Evolutionary conservation across 2,329 filamentous ascomycete species (phyloP).

Genomic region (Venturia nashicola): DNA sequence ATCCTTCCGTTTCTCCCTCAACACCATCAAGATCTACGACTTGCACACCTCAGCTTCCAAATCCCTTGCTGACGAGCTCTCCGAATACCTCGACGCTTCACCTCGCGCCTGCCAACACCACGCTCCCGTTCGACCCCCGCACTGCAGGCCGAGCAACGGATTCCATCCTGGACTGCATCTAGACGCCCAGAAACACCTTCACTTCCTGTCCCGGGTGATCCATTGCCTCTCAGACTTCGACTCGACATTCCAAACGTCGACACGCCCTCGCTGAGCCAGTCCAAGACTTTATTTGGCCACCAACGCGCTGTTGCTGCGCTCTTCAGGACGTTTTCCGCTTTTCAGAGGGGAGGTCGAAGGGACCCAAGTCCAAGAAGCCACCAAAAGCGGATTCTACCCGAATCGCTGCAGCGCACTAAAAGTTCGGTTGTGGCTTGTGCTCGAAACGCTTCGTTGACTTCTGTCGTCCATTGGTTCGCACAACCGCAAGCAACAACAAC

Average conservation of each 20-base stretch:
- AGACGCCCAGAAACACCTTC: neutral
- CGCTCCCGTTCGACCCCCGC: neutral
- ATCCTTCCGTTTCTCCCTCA: neutral
- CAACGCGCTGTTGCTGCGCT: neutral
- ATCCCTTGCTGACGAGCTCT: neutral
- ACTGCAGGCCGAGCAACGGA: neutral
- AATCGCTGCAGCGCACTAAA: slow-evolving; percentile 1
- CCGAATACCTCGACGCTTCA: neutral
- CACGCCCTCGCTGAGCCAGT: neutral
- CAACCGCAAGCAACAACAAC: neutral
- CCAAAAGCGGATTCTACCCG: neutral
- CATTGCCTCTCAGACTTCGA: neutral
- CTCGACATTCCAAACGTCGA: too few species aligned
- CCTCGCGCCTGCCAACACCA: neutral
- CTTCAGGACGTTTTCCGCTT: neutral
- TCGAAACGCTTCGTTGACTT: neutral
- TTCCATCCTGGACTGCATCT: neutral
- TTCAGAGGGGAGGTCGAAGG: neutral
- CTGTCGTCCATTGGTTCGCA: neutral
- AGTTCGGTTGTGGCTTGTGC: neutral
- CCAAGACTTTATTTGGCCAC: neutral
- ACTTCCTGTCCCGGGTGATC: neutral
- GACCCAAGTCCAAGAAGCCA: neutral
- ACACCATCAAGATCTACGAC: neutral
- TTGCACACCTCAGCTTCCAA: neutral